Base-by-base conservation (phyloP, 352 stramenopile genomes). In the Phytophthora pini region DNA sequence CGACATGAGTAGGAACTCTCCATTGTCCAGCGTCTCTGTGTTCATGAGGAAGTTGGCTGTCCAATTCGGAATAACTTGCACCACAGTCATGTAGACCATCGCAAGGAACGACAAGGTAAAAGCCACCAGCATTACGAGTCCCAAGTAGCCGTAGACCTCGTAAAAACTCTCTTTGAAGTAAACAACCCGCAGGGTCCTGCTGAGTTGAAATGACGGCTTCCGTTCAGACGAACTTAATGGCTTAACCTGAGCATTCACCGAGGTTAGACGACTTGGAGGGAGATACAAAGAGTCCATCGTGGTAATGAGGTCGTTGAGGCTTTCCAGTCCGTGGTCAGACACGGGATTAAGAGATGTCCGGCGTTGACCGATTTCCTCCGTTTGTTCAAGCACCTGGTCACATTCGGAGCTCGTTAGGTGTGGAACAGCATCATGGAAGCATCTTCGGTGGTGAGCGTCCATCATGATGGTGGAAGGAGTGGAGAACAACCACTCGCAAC, bases 21-120 rank as follows among this genome's bases (percentile, higher is more conserved):
- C 80, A 11, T 73, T 67, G 45, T 88, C 77, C 13, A 77, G 71
- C 7, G 36, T 56, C 10, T 69, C 57, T 1, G 79, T 88, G 38
- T 74, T 50, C 69, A 86, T 76, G 6, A 86, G 32, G 39, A 72
- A 68, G 40, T 88, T 88, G 7, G 65, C 76, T 11, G 74, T 77
- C 56, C 68, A 48, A 1, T 60, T 72, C 0, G 79, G 77, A 36
- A 75, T 67, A 5, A 89, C 32, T 65, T 89, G 75, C 13, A 87
- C 74, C 12, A 73, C 72, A 5, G 75, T 72, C 45, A 78, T 70
- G 36, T 61, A 70, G 9, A 77, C n/a, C 54, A 82, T 71, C 0
- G 70, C 70, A 6, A 72, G 31, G 41, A 75, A 63, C 0, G 72
- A 74, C 15, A 72, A 41, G 10, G 73, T 27, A 48, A 88, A 86